Conservation (phyloP, 2,329 filamentous ascomycete species). For the Nakataea oryzae region DNA sequence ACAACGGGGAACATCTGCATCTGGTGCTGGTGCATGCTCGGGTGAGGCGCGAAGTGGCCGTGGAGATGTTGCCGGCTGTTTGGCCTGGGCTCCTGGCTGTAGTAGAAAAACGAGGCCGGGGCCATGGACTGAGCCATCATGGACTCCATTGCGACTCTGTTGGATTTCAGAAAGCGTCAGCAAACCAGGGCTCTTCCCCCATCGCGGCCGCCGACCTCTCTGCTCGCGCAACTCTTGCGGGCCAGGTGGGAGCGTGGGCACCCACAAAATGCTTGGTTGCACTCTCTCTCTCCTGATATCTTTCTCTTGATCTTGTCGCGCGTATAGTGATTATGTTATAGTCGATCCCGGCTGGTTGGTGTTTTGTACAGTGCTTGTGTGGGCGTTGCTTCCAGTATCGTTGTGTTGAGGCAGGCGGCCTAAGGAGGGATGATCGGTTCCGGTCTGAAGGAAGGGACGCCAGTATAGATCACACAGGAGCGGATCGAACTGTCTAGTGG, state of each 20-base stretch:
- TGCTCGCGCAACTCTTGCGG: not conserved
- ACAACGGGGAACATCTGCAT: conserved; percentile 43
- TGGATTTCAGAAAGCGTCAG: conserved; percentile 4
- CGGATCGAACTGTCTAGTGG: conserved; percentile 19
- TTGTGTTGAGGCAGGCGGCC: conserved; percentile 17
- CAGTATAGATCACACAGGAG: conserved; percentile 19
- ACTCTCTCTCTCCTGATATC: not conserved
- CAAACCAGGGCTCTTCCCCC: not conserved
- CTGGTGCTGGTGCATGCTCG: conserved; percentile 33
- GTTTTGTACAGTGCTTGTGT: conserved; percentile 1
- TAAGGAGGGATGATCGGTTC: conserved; percentile 27
- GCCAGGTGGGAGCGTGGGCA: not conserved
- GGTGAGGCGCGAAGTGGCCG: conserved; percentile 48
- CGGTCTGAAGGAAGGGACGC: conserved; percentile 31
- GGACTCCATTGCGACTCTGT: conserved; percentile 50
- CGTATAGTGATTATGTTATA: not conserved
- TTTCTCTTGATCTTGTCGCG: not conserved
- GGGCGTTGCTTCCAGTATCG: conserved; percentile 4
- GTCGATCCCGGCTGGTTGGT: not conserved
- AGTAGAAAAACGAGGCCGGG: conserved; percentile 78
- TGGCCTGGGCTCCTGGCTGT: conserved; percentile 64
- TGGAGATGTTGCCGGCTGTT: conserved; percentile 67
- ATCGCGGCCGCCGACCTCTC: not conserved
- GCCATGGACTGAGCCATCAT: conserved; percentile 52
- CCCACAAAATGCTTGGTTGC: not conserved